Conservation (phyloP, 306 rosid species). For the Castanopsis chinensis region DNA sequence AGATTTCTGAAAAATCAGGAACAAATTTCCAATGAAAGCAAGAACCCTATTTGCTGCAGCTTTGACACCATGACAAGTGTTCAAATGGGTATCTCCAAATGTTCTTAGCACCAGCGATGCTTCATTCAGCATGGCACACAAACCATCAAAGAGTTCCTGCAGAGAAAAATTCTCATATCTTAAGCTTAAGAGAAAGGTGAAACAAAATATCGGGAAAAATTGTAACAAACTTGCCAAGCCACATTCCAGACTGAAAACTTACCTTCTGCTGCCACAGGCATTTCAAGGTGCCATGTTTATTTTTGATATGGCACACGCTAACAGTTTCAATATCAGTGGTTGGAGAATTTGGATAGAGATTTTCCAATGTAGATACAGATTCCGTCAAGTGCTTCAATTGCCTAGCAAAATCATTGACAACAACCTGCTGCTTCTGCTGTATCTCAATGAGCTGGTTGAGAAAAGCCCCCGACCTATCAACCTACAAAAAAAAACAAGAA, state of each 20-base stretch:
- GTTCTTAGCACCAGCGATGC: slow-evolving; percentile 64
- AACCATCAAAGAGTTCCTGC: slow-evolving; percentile 78
- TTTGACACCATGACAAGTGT: slow-evolving; percentile 50
- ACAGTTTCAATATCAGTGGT: slow-evolving; percentile 25
- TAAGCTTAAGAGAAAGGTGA: slow-evolving; percentile 3
- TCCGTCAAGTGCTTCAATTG: slow-evolving; percentile 57
- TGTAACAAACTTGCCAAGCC: too few relatives aligned
- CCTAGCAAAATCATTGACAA: slow-evolving; percentile 56
- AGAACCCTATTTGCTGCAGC: slow-evolving; percentile 46
- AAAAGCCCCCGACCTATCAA: slow-evolving; percentile 60
- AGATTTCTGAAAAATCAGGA: slow-evolving; percentile 55
- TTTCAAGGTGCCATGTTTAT: slow-evolving; percentile 47
- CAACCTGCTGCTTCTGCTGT: slow-evolving; percentile 69
- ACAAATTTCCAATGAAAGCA: slow-evolving; percentile 49
- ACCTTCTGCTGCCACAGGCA: slow-evolving; percentile 97
- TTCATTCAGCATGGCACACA: slow-evolving; percentile 47
- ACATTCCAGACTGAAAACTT: slow-evolving; percentile 1
- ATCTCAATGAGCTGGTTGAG: slow-evolving; percentile 62
- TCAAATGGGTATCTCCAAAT: slow-evolving; percentile 49
- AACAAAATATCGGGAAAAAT: not conserved
- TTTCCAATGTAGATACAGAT: slow-evolving; percentile 51
- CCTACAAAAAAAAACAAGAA: slow-evolving; percentile 44
- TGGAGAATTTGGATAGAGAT: slow-evolving; percentile 42
- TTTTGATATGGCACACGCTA: slow-evolving; percentile 36
- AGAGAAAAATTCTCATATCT: slow-evolving; percentile 13